A percentile compares a stretch with the other conserved stretches of the same genome.
Evolutionary conservation across 805 yeast genomes (phyloP).

Genomic region (Candida patagonica): DNA sequence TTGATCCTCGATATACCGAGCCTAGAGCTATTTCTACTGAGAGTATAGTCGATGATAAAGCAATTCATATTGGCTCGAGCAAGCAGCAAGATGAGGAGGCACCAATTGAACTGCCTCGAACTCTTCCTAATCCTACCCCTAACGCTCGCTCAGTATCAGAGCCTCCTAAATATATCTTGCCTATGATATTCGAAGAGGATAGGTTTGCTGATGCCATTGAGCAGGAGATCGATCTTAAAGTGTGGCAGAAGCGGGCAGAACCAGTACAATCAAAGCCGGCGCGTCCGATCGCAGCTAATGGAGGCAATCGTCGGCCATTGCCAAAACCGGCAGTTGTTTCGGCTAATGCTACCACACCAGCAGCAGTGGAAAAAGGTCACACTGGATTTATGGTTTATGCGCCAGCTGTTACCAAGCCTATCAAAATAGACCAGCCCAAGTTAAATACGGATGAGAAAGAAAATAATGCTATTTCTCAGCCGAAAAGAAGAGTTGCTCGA

Average conservation of each 20-base stretch:
- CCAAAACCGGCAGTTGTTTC: slow-evolving; percentile 1
- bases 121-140: not conserved
- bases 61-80: not conserved
- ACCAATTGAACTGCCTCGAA: not conserved
- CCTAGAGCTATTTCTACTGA: not conserved
- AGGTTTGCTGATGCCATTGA: slow-evolving; percentile 31
- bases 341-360: not conserved
- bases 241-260: slow-evolving; percentile 12
- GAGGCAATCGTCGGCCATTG: not conserved
- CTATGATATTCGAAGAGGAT: slow-evolving; percentile 33
- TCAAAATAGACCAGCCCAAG: not conserved
- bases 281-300: slow-evolving; percentile 1
- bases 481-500: not conserved
- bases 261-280: slow-evolving; percentile 2
- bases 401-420: not conserved
- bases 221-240: slow-evolving; percentile 26
- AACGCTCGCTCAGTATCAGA: not conserved
- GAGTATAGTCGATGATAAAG: not conserved
- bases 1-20: not conserved
- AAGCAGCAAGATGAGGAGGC: not conserved
- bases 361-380: slow-evolving; percentile 3
- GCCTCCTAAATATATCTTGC: slow-evolving; percentile 20
- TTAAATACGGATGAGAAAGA: not conserved
- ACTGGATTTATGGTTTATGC: slow-evolving; percentile 8
- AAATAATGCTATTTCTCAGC: not conserved